Base-by-base conservation (phyloP, 106 monocot genomes). In the Acorus gramineus region DNA sequence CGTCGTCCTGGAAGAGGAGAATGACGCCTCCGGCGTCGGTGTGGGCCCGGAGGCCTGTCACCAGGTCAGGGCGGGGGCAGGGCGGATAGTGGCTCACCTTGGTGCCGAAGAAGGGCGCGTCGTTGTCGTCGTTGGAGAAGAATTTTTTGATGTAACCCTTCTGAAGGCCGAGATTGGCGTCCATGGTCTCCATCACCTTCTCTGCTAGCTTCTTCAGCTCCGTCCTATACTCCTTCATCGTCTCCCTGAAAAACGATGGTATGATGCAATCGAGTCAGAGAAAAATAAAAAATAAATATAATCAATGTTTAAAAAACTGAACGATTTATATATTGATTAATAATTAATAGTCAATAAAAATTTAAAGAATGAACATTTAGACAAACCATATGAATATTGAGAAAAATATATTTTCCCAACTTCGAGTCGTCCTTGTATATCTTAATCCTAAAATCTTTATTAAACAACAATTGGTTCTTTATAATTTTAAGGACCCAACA, bases 21-120 rank as follows among this genome's bases (percentile, higher is more conserved):
- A 92, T 87, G 76, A 92, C 74, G n/a, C 92, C 92, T 5, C 92
- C 92, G 44, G 92, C 92, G 53, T 92, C 92, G 6, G 86, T 86
- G 79, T 92, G 92, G 52, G 86, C 77, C 11, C 92, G 84, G 46
- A 92, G 71, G 50, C 84, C 89, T 2, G 7, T 55, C 28, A 74
- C 68, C 11, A 76, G 73, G 53, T 85, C 84, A 0, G 76, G 79
- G n/a, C 65, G 73, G 2, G 89, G 89, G 71, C 89, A 89, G 0
- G 84, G 78, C 1, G 89, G 89, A 65, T 89, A 89, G 81, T 84
- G 84, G 76, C 84, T 81, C 53, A 89, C 81, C 71, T 92, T 92
- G 42, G 92, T 92, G 67, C 92, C 92, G 65, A 87, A 92, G 71
- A 86, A 86, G 14, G 90, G 82, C 59, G 1, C 28, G 1, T 64